Base-by-base conservation (phyloP, 2,329 filamentous ascomycete genomes). In the Simplicillium sp. region DNA sequence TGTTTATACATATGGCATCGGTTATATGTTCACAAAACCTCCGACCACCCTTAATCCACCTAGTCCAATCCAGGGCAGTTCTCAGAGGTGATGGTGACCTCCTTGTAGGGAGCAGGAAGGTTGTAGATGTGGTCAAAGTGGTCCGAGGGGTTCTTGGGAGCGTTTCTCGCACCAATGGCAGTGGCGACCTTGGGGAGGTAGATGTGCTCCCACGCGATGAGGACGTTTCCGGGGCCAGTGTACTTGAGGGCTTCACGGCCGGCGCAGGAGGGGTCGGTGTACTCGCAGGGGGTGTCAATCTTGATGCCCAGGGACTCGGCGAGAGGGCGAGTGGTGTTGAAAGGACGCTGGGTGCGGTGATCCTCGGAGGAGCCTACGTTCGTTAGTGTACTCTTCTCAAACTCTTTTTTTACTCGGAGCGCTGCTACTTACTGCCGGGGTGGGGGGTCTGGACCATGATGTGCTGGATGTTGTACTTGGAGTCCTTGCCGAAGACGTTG, bases 371-470 rank as follows among this genome's bases (percentile, higher is more conserved):
- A 33, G 31, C 31, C 31, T n/a, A 13, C 7, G 13, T 13, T 13
- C 31, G 12, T n/a, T 11, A 15, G 12, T 33, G 15, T 5, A 6
- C 6, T 7, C 6, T 33, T n/a, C 12, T 13, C 31, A 11, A 9
- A 31, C 32, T 16, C 6, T 29, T 3, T 2, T 12, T 15, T 12
- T 16, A 29, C 20, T 29, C 29, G 14, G 13, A 12, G 7, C 18
- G n/a, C 12, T 13, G 13, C 18, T 18, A 39, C 52, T 37, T 44
- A 68, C 66, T 52, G 2, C 54, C 41, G 11, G 37, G 54, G 53
- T 75, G 66, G 3, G 69, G 70, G 11, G 58, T 63, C 53, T 73
- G 57, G 1, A 73, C 72, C 56, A 79, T 64, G 39, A 78, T 75
- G 44, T 75, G 63, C 3, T 62, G 66, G 46, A 77, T 76, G 37